Conservation (phyloP, 305 asterid genomes). For the Fraxinus dipetala region DNA sequence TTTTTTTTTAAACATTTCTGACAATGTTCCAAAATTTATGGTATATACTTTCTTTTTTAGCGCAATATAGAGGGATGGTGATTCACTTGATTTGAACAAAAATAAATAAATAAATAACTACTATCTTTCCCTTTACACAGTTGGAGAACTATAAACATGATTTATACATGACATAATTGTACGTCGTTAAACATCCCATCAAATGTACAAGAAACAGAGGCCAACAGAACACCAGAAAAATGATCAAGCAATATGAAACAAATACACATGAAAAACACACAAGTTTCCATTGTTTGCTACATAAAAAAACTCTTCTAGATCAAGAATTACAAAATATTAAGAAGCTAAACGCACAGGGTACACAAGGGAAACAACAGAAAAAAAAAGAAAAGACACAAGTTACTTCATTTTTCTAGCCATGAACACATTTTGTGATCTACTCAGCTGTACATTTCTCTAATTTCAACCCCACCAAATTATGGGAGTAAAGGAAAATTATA, state of each 20-base stretch:
- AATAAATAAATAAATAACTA: not conserved
- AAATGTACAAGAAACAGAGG: not conserved
- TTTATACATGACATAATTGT: not conserved
- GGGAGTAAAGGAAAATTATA: slow-evolving; percentile 25
- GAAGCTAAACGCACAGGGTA: not conserved
- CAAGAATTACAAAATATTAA: not conserved
- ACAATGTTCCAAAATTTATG: not conserved
- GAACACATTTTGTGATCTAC: slow-evolving; percentile 39
- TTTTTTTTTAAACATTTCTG: too few relatives aligned
- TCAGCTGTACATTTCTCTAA: slow-evolving; percentile 64
- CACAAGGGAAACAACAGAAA: slow-evolving; percentile 1
- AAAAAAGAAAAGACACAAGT: not conserved
- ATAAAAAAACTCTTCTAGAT: not conserved
- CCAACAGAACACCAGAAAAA: not conserved
- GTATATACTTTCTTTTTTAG: not conserved
- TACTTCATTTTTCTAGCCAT: slow-evolving; percentile 25
- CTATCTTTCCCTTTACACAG: not conserved
- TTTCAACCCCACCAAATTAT: slow-evolving; percentile 25
- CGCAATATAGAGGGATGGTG: not conserved
- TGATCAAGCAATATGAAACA: not conserved
- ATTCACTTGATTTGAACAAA: not conserved
- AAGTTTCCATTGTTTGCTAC: not conserved
- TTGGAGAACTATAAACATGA: not conserved
- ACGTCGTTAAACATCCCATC: not conserved
- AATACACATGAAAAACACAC: not conserved